phyloP scores from a whole-genome alignment of 805 yeast species.

The Wickerhamomyces ciferrii region DNA sequence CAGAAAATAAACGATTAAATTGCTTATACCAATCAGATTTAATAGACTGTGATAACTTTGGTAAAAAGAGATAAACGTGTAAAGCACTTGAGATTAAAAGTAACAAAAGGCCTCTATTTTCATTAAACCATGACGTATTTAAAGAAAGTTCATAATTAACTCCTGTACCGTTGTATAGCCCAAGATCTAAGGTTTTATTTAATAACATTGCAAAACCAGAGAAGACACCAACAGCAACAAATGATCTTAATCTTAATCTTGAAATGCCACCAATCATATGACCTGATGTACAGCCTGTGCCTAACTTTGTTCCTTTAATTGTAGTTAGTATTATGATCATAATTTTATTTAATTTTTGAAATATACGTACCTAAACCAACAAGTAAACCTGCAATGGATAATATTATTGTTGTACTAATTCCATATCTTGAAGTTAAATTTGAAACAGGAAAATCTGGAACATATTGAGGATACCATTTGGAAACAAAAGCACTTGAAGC shows the following conservation, averaged over 20 bases:
- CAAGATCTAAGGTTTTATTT: neutral
- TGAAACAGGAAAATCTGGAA: slow-evolving; percentile 15
- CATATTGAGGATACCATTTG: slow-evolving; percentile 22
- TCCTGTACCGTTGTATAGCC: neutral
- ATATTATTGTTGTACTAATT: neutral
- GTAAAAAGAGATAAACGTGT: slow-evolving; percentile 24
- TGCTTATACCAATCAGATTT: neutral
- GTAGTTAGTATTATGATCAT: too few species aligned
- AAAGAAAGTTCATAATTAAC: neutral
- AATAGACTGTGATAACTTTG: slow-evolving; percentile 10
- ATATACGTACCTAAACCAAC: too few species aligned
- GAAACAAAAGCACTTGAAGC: slow-evolving; percentile 22
- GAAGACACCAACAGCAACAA: slow-evolving; percentile 39
- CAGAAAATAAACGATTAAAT: slow-evolving; percentile 20
- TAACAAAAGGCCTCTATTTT: neutral
- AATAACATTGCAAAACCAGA: slow-evolving; percentile 26
- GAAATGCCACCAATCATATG: slow-evolving; percentile 50
- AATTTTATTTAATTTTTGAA: too few species aligned
- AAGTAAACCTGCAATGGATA: slow-evolving; percentile 30
- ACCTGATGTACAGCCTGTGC: slow-evolving; percentile 51
- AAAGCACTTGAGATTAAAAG: slow-evolving; percentile 1
- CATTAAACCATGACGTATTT: neutral
- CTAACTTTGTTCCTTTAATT: slow-evolving; percentile 45
- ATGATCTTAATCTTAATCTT: slow-evolving; percentile 36
- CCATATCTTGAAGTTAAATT: slow-evolving; percentile 1